Conservation (phyloP, 495 filamentous ascomycete genomes). For the Neurospora sp. region DNA sequence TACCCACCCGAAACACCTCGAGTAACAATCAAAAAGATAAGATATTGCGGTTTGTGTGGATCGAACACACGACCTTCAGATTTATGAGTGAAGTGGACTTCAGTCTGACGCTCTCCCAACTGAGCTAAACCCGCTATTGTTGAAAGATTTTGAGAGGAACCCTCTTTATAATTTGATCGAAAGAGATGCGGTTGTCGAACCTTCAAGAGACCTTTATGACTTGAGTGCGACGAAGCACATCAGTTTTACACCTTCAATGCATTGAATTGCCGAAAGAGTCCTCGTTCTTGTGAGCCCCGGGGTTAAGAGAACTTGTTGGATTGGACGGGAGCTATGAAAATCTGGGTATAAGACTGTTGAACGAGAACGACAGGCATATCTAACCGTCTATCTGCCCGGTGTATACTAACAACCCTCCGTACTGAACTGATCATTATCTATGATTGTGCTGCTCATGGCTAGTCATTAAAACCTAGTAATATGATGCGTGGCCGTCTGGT, state of each 20-base stretch:
- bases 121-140: neutral
- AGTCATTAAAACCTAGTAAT: neutral
- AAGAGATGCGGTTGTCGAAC: neutral
- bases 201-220: neutral
- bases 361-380: neutral
- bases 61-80: neutral
- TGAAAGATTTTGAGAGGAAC: neutral
- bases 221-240: neutral
- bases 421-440: neutral
- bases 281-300: neutral
- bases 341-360: neutral
- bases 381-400: neutral
- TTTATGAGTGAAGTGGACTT: neutral
- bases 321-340: neutral
- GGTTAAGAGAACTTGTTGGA: neutral
- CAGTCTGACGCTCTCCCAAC: neutral
- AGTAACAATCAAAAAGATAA: neutral
- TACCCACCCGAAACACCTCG: neutral
- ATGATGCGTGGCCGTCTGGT: neutral
- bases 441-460: neutral
- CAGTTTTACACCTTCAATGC: neutral
- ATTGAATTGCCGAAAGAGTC: neutral
- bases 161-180: neutral
- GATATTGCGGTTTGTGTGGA: neutral
- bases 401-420: neutral